Percentiles rank a stretch among this genome's conserved stretches.
phyloP scores from a whole-genome alignment of 169 alveolate species.

The Eimeria acervulina region DNA sequence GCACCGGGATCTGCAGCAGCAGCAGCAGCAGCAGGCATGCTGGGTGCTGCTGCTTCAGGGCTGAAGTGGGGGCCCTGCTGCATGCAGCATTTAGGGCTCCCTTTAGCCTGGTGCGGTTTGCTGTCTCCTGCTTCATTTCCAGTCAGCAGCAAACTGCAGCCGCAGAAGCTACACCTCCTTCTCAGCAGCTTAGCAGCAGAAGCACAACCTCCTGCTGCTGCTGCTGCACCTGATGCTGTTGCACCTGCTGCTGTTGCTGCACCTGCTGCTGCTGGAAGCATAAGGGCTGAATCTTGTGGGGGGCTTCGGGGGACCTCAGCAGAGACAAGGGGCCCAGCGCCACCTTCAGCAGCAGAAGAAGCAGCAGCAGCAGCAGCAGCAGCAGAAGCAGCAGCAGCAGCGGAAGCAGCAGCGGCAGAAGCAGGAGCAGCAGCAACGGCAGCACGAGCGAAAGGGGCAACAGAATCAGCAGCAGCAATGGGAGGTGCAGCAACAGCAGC shows the following conservation, averaged over 20 bases:
- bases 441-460: not conserved
- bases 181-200: not conserved
- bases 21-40: too few species aligned
- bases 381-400: too few species aligned
- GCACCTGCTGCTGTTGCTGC: slow-evolving; percentile 20
- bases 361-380: too few species aligned
- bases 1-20: too few species aligned
- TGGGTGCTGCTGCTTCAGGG: not conserved
- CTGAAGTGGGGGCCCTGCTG: not conserved
- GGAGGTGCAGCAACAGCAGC: too few species aligned
- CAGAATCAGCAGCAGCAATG: too few species aligned
- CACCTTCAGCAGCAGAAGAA: too few species aligned
- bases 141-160: not conserved
- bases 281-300: not conserved
- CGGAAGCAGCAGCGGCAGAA: too few species aligned
- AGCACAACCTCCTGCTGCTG: not conserved
- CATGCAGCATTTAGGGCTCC: not conserved
- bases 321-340: too few species aligned
- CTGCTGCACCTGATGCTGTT: not conserved
- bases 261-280: not conserved
- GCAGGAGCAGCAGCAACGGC: too few species aligned
- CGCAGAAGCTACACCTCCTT: not conserved
- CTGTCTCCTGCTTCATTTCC: not conserved
- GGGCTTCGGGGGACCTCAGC: not conserved
- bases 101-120: not conserved